These are phyloP conservation scores for Raddia guianensis DNA, from an alignment of 176 grass and related monocot species.

Conservation along the genomic window DNA sequence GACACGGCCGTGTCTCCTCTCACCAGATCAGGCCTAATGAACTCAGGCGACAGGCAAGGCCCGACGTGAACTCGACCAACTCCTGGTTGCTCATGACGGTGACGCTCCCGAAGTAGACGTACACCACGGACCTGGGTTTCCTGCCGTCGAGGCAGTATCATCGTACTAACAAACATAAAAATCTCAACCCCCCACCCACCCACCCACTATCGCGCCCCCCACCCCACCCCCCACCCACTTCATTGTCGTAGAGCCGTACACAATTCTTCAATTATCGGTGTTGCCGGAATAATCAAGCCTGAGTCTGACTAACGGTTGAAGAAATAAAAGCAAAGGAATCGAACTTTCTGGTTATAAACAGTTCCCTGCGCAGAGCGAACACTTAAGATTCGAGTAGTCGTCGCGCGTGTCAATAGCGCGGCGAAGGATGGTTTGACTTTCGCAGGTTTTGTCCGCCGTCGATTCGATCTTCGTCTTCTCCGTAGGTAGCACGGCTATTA, in stretches of 20 bases:
- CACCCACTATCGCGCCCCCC: too few species aligned
- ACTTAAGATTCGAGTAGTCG: background rate
- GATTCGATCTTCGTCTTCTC: too few species aligned
- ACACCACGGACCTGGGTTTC: background rate
- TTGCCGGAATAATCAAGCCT: background rate
- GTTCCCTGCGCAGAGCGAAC: background rate
- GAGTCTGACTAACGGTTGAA: background rate
- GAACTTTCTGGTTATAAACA: background rate
- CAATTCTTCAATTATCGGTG: too few species aligned
- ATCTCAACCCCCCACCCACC: too few species aligned
- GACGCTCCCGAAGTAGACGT: conserved; percentile 24
- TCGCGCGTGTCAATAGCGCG: background rate
- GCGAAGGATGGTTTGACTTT: background rate
- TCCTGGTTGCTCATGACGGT: background rate
- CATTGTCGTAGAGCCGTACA: too few species aligned
- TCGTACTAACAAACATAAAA: too few species aligned
- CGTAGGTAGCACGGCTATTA: background rate
- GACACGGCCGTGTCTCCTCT: background rate
- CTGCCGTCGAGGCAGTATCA: conserved; percentile 13
- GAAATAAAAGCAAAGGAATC: too few species aligned
- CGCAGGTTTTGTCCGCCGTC: too few species aligned
- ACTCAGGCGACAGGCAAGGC: conserved; percentile 29
- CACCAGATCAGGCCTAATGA: conserved; percentile 8
- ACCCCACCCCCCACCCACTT: too few species aligned
- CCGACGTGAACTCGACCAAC: conserved; percentile 33